Evolutionary conservation across 192 early-diverging fungal genomes (phyloP), one percentile per base, ranked within the genome.

Genomic region (Coemansia sp.): DNA sequence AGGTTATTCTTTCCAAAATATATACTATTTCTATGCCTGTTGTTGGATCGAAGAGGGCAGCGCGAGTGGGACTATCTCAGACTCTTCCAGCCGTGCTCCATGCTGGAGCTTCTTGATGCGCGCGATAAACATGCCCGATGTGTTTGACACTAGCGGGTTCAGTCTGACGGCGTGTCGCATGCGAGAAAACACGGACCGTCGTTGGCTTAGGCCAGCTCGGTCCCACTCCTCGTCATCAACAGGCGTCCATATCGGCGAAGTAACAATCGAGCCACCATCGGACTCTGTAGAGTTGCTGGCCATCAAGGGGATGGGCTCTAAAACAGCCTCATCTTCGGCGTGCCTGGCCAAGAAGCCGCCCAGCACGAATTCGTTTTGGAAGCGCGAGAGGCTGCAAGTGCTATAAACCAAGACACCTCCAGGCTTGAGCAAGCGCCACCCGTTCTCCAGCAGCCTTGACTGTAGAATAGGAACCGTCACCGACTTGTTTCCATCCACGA

Each of bases 361-460:
- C 2, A 99, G 74, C 26, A 95, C 86, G 31, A 86, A 87, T 67
- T 98, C 96, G 70, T 98, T 97, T 68, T 98, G 96, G 20, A 77
- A 74, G 10, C 78, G 62, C 0, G 93, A 86, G 13, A 93, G 73
- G 14, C 88, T 91, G 69, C 93, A 94, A 0, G 92, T 93, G 65
- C 91, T 93, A 76, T 99, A 99, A 3, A 97, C 92, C 57, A 97
- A 72, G 5, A 92, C 71, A 1, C 95, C 95, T 25, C 88, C 91
- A 0, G 84, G 74, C 57, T 86, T 88, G 13, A 94, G 75, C 64
- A 95, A 62, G 13, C 78, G 71, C 84, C 91, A 94, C 3, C 90
- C 95, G 64, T 92, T 93, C 33, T 82, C 72, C 33, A 96, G 73
- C 2, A 98, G 79, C 36, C 72, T 58, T 7, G 86, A 77, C 70